Conservation (phyloP, 352 stramenopile species). For the Thalassiosira mediterranea region DNA sequence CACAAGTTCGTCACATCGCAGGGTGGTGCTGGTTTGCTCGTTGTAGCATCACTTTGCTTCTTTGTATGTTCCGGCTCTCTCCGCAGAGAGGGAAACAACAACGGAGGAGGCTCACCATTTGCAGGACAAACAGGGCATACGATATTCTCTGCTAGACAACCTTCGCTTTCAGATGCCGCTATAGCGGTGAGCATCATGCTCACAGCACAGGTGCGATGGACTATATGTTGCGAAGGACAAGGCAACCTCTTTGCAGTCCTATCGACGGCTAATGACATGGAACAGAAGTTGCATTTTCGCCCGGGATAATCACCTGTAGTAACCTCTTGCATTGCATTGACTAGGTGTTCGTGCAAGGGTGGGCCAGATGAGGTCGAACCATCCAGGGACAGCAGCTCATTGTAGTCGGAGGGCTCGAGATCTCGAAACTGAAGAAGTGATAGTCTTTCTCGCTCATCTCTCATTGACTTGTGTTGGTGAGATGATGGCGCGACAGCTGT, state of each 20-base stretch:
- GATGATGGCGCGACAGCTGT: slow-evolving; percentile 13
- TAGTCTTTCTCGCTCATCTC: slow-evolving; percentile 20
- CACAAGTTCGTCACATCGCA: slow-evolving; percentile 8
- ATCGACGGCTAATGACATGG: slow-evolving; percentile 5
- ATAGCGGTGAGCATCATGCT: slow-evolving; percentile 3
- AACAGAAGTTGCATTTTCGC: slow-evolving; percentile 1
- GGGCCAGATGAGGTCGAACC: slow-evolving; percentile 6
- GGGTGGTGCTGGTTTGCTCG: neutral
- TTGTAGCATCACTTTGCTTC: slow-evolving; percentile 1
- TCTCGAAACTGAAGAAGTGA: slow-evolving; percentile 8
- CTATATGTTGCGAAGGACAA: slow-evolving; percentile 5
- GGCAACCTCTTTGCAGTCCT: slow-evolving; percentile 6
- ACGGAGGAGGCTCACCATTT: neutral
- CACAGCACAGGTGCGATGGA: slow-evolving; percentile 7
- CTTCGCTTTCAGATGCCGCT: slow-evolving; percentile 4
- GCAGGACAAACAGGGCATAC: slow-evolving; percentile 1
- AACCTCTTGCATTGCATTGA: slow-evolving; percentile 12
- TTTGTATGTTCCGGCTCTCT: slow-evolving; percentile 1
- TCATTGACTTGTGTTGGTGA: neutral
- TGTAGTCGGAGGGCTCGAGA: slow-evolving; percentile 10
- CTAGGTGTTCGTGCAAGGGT: slow-evolving; percentile 28
- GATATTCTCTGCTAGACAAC: neutral
- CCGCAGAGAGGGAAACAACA: slow-evolving; percentile 8
- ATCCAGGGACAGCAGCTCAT: slow-evolving; percentile 22
- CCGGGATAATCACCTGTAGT: neutral